Percentiles rank a stretch among this genome's conserved stretches.
Evolutionary conservation across 306 rosid species (phyloP).

Genomic region (Cicer judaicum): DNA sequence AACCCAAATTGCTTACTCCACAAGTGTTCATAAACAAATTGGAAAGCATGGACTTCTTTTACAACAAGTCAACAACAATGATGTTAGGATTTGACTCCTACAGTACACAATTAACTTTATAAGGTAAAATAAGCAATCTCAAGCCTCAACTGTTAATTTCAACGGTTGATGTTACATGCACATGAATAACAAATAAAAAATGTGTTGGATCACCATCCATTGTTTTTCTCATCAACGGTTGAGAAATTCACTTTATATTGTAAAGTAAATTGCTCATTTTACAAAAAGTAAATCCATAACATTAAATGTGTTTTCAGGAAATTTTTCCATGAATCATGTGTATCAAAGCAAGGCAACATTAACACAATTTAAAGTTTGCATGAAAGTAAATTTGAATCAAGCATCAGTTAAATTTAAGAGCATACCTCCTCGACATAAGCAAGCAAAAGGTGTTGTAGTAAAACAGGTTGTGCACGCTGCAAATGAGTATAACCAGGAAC

Average conservation of each 20-base stretch:
- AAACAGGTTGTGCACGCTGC: constrained; percentile 91
- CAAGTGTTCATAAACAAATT: not conserved
- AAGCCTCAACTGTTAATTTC: not conserved
- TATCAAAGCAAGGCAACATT: not conserved
- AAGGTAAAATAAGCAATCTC: not conserved
- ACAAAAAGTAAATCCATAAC: not conserved
- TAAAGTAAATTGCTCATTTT: not conserved
- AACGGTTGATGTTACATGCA: not conserved
- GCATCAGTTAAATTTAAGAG: not conserved
- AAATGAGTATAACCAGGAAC: constrained; percentile 95
- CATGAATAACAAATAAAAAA: not conserved
- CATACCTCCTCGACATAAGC: constrained; percentile 96
- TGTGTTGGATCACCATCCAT: not conserved
- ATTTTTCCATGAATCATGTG: not conserved
- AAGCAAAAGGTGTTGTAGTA: constrained; percentile 80
- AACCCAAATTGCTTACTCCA: not conserved
- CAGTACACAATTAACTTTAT: not conserved
- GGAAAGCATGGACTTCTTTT: not conserved
- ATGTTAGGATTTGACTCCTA: not conserved
- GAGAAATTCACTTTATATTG: not conserved
- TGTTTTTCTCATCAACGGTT: not conserved
- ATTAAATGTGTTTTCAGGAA: not conserved
- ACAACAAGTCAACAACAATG: not conserved
- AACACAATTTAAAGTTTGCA: not conserved
- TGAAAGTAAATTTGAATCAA: not conserved